Conservation (phyloP, 2,329 filamentous ascomycete genomes). For the Chaetomium globosum region DNA sequence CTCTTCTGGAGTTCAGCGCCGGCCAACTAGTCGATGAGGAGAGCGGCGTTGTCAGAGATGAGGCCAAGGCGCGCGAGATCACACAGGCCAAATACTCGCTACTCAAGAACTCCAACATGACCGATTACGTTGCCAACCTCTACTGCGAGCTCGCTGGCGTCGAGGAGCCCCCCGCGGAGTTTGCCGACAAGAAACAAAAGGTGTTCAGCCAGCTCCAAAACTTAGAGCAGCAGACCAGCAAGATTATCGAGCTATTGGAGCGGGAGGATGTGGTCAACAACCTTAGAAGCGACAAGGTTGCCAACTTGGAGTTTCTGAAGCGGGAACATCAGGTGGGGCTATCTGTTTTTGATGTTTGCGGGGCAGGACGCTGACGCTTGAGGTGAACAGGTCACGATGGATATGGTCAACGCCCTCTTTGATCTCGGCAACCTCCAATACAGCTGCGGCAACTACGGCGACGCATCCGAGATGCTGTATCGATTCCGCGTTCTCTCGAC, state of each 20-base stretch:
- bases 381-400: constrained; percentile 69
- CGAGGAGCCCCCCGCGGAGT: constrained; percentile 78
- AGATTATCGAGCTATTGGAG: constrained; percentile 83
- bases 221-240: constrained; percentile 83
- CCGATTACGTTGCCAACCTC: constrained; percentile 90
- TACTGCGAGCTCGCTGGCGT: constrained; percentile 87
- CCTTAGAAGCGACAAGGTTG: constrained; percentile 93
- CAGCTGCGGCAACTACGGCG: constrained; percentile 90
- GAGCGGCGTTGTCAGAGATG: constrained; percentile 53
- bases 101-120: constrained; percentile 98
- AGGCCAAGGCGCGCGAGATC: constrained; percentile 66
- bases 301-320: constrained; percentile 97
- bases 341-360: no score
- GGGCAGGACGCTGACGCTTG: constrained; percentile 20
- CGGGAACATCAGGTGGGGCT: constrained; percentile 81
- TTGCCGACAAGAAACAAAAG: constrained; percentile 83
- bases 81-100: constrained; percentile 88
- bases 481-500: constrained; percentile 97
- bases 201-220: constrained; percentile 81
- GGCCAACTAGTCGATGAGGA: constrained; percentile 77
- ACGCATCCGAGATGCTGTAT: constrained; percentile 90
- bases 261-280: constrained; percentile 89
- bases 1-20: constrained; percentile 87
- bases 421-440: constrained; percentile 98
- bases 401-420: constrained; percentile 95